These are phyloP conservation scores for Bruguiera sexangula DNA, from an alignment of 345 rosid genomes.

Conservation along the genomic window DNA sequence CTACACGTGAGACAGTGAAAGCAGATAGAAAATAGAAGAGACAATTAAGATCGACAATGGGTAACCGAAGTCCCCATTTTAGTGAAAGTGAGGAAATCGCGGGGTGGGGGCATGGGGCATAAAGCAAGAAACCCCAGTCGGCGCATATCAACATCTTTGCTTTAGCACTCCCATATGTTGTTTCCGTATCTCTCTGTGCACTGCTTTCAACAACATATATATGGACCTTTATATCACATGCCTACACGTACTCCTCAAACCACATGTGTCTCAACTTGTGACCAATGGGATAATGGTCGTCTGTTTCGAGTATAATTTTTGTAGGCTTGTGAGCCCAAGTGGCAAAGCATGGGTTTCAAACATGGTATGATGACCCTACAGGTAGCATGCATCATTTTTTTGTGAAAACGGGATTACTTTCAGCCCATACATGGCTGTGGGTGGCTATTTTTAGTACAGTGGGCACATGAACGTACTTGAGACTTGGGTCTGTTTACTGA, in stretches of 20 bases:
- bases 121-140: neutral
- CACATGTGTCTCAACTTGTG: too few relatives aligned
- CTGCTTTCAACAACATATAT: constrained; percentile 11
- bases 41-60: constrained; percentile 26
- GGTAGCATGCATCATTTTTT: constrained; percentile 5
- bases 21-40: constrained; percentile 28
- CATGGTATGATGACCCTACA: constrained; percentile 8
- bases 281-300: too few relatives aligned
- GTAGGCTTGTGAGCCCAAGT: too few relatives aligned
- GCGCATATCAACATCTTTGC: constrained; percentile 19
- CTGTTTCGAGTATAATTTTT: too few relatives aligned
- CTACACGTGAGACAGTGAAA: constrained; percentile 31
- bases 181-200: neutral
- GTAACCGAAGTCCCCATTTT: constrained; percentile 27
- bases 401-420: neutral
- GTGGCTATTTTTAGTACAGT: too few relatives aligned
- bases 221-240: neutral
- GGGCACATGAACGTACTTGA: too few relatives aligned
- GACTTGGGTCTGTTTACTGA: too few relatives aligned
- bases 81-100: constrained; percentile 35
- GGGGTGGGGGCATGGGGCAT: constrained; percentile 21
- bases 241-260: neutral
- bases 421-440: neutral
- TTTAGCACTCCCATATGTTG: neutral
- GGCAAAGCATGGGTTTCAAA: neutral